These are phyloP conservation scores for Hanseniaspora jakobsenii DNA, from an alignment of 805 yeast species.

Conservation along the genomic window DNA sequence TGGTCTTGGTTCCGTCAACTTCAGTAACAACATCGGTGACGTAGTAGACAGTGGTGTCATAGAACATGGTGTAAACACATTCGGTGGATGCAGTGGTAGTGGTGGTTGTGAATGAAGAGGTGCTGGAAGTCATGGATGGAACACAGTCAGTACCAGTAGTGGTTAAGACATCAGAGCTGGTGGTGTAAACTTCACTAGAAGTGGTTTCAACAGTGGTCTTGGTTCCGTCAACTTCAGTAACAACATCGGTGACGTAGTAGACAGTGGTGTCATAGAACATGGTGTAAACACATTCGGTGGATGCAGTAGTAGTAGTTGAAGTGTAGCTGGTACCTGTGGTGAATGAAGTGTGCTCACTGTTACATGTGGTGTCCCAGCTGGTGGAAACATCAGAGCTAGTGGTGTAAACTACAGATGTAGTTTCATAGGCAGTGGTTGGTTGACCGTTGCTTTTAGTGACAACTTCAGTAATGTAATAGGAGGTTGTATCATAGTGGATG, in stretches of 20 bases:
- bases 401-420: neutral
- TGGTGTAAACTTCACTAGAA: neutral
- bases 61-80: constrained; percentile 1
- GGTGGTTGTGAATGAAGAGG: no score
- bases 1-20: neutral
- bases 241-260: neutral
- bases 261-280: neutral
- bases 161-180: neutral
- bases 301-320: neutral
- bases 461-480: neutral
- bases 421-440: neutral
- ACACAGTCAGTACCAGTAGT: neutral
- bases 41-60: neutral
- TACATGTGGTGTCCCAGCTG: neutral
- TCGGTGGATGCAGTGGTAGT: no score
- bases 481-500: neutral
- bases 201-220: neutral
- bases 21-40: constrained; percentile 5
- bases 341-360: neutral
- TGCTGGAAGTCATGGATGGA: neutral
- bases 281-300: neutral
- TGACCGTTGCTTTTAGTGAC: neutral
- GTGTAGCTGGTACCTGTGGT: neutral
- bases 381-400: neutral
- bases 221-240: neutral